A percentile compares a stretch with the other conserved stretches of the same genome.
phyloP scores from a whole-genome alignment of 2,329 filamentous ascomycete genomes.

The Periglandula ipomoeae region DNA sequence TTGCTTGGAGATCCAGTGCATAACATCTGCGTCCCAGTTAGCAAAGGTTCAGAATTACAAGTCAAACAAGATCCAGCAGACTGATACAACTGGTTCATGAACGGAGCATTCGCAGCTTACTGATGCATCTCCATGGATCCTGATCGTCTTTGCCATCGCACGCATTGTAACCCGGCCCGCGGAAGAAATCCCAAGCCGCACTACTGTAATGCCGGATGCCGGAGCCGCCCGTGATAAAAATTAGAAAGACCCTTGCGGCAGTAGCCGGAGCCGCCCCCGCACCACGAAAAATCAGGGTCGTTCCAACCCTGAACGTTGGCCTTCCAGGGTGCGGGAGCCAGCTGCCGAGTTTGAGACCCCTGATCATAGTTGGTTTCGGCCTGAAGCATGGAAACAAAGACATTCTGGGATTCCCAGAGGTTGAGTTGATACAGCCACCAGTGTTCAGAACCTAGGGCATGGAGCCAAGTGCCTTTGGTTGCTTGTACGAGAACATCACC shows the following conservation, averaged over 20 bases:
- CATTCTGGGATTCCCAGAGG: slow-evolving; percentile 36
- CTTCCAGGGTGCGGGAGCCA: slow-evolving; percentile 29
- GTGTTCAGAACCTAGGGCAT: slow-evolving; percentile 40
- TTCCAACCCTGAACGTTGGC: slow-evolving; percentile 26
- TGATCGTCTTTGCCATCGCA: slow-evolving; percentile 15
- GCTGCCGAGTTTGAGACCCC: slow-evolving; percentile 22
- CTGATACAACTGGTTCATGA: no score
- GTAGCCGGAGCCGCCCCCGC: slow-evolving; percentile 22
- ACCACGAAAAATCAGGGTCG: slow-evolving; percentile 34
- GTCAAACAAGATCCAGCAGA: no score
- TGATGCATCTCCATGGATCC: not conserved
- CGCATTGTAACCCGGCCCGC: slow-evolving; percentile 25
- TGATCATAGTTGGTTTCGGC: slow-evolving; percentile 39
- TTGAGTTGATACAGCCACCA: slow-evolving; percentile 50
- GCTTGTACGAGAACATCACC: slow-evolving; percentile 38
- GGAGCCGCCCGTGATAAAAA: slow-evolving; percentile 30
- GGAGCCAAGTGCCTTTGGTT: slow-evolving; percentile 41
- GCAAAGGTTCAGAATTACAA: no score
- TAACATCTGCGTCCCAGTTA: no score
- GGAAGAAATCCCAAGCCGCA: slow-evolving; percentile 34
- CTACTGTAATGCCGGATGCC: slow-evolving; percentile 31
- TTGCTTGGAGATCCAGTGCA: slow-evolving; percentile 3
- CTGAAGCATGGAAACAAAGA: slow-evolving; percentile 42
- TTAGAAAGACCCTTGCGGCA: slow-evolving; percentile 34
- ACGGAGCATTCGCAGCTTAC: no score